Conservation (phyloP, 192 early-diverging fungal species). For the Coemansia sp. region DNA sequence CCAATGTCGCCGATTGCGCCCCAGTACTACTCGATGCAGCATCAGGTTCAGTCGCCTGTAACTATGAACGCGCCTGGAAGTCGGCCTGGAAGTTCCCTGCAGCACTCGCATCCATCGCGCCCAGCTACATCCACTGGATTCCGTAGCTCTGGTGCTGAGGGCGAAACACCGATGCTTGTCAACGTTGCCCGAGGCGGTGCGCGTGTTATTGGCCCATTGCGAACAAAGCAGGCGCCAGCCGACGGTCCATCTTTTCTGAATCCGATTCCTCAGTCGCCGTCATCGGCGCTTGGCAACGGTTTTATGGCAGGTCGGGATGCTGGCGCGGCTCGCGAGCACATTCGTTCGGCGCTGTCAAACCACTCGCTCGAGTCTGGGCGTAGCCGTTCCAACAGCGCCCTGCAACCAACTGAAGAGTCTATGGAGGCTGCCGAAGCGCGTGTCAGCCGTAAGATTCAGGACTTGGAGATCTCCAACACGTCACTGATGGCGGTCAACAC, state of each 20-base stretch:
- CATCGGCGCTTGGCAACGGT: slow-evolving; percentile 35
- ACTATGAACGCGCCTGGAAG: slow-evolving; percentile 16
- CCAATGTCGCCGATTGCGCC: slow-evolving; percentile 29
- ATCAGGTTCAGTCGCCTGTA: slow-evolving; percentile 30
- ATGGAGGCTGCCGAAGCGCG: slow-evolving; percentile 55
- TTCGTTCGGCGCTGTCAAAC: slow-evolving; percentile 47
- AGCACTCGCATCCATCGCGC: slow-evolving; percentile 29
- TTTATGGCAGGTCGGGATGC: slow-evolving; percentile 9
- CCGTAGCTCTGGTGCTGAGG: slow-evolving; percentile 18
- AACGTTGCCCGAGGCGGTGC: slow-evolving; percentile 54
- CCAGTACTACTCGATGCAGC: slow-evolving; percentile 19
- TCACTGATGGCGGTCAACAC: slow-evolving; percentile 53
- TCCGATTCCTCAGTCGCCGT: slow-evolving; percentile 53
- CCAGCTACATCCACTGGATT: slow-evolving; percentile 45
- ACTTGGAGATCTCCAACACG: slow-evolving; percentile 55
- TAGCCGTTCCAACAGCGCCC: slow-evolving; percentile 46
- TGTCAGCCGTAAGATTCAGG: slow-evolving; percentile 54
- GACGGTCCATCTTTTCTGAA: slow-evolving; percentile 41
- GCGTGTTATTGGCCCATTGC: slow-evolving; percentile 52
- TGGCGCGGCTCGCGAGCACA: slow-evolving; percentile 15
- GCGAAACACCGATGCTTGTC: slow-evolving; percentile 34
- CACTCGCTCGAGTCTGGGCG: slow-evolving; percentile 33
- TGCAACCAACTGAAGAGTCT: slow-evolving; percentile 36
- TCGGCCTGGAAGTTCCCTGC: slow-evolving; percentile 49
- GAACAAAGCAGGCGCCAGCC: slow-evolving; percentile 22